Base-by-base conservation (phyloP, 202 grass and related monocot genomes). In the Eragrostis tef region DNA sequence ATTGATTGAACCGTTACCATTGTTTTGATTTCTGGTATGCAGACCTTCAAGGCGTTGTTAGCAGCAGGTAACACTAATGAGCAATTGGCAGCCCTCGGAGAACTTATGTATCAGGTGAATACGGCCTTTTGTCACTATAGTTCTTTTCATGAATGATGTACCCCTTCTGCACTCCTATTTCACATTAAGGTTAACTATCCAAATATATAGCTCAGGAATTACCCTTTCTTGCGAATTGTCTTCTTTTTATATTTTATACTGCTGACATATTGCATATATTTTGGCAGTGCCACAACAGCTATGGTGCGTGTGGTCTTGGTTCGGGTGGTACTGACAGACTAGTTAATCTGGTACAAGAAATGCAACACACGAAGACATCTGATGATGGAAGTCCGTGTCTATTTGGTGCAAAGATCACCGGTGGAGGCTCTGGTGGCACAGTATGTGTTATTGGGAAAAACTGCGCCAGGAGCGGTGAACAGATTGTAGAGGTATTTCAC, bases 71-170 rank as follows among this genome's bases (percentile, higher is more conserved):
- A 85, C 34, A 86, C 83, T 34, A 87, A 97, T 58, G 91, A 97
- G 71, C 94, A 97, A 67, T 39, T 97, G 75, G 70, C 94, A 53
- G 73, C 87, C 6, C 91, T 97, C 26, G 94, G 94, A 74, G 87
- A 94, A 89, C 94, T 97, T 70, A 97, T 94, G 91, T 97, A 94
- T 84, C 94, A 97, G 94, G 94, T 94, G 87, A 90, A 79, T 50
- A 78, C 73, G 24, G 26, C 49, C 54, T 58, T 73, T 15, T 29
- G 14, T 63, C 7, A 77, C 9, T 77, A n/a, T 9, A 39, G 61
- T 57, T 62, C 11, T 44, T 67, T 34, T 61, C 17, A 15, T 0
- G 1, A 11, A 15, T 0, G 1, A 11, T 70, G 12, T 9, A 26
- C 65, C 17, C 17, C 45, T 17, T 70, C 16, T 83, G 15, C 59